Base-by-base conservation (phyloP, 345 rosid genomes). In the Arabis alpina region DNA sequence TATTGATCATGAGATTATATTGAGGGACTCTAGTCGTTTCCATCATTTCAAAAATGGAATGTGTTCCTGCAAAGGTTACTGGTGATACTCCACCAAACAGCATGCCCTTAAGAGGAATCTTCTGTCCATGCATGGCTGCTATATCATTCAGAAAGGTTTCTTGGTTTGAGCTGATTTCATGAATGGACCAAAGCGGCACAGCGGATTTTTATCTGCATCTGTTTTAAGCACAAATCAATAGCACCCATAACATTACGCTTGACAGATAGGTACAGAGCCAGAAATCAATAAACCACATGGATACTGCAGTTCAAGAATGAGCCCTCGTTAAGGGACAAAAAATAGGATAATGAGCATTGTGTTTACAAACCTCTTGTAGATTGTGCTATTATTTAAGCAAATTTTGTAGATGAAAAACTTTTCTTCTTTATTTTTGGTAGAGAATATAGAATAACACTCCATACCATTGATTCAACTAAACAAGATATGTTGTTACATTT, bases 1-100 rank as follows among this genome's bases (percentile, higher is more conserved):
- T 57, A 68, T 86, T 50, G 80, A 89, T 12, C 84, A 81, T 60
- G 93, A 89, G 77, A 89, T 92, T 78, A 82, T 87, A 80, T 36
- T 89, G 81, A 86, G 97, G 72, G 97, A 91, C 41, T 86, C 96
- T 0, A 91, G 89, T 70, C 96, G 97, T 76, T 91, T 91, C 82
- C 96, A 91, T 78, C 96, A 89, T 82, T 89, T 87, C 84, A 89
- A 86, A 80, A 78, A 78, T 27, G 98, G 96, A 34, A 37, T 82
- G 6, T 92, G 98, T 84, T 83, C 93, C 10, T 91, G 97, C 75
- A 79, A 80, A 69, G 93, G 92, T 62, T 88, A 81, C 71, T 91
- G 97, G 96, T 91, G 83, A 57, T 54, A 13, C 27, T 55, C 8
- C 4, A 54, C 41, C 16, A 54, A 54, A 53, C 40, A 51, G 61